These are phyloP conservation scores for Phaffia rhodozyma DNA, from an alignment of 1,284 basidiomycete genomes.

Conservation along the genomic window DNA sequence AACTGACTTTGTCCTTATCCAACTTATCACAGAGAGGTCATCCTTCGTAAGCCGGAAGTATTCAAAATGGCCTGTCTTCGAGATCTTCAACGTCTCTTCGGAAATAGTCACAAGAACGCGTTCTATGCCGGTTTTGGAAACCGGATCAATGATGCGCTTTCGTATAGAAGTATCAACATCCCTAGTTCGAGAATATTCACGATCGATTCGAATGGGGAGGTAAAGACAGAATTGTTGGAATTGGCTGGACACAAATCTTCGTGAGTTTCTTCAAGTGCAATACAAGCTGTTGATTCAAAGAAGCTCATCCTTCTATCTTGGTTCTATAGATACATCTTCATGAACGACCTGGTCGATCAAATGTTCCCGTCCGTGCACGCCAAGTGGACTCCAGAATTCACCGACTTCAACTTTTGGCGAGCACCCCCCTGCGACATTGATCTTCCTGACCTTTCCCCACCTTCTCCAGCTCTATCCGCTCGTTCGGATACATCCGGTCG, in stretches of 20 bases:
- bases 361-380: constrained; percentile 95
- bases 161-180: constrained; percentile 89
- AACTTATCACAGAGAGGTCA: constrained; percentile 60
- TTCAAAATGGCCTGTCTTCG: constrained; percentile 99
- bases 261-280: constrained; percentile 38
- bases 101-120: constrained; percentile 48
- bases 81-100: constrained; percentile 89
- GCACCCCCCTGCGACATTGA: constrained; percentile 55
- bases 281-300: neutral
- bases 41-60: constrained; percentile 95
- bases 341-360: constrained; percentile 97
- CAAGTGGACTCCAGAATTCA: constrained; percentile 78
- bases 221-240: constrained; percentile 94
- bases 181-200: constrained; percentile 94
- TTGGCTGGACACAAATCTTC: constrained; percentile 93
- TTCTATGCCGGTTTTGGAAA: constrained; percentile 99
- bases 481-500: constrained; percentile 71
- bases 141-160: constrained; percentile 92
- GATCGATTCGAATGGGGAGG: constrained; percentile 88
- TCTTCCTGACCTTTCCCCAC: constrained; percentile 79
- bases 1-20: neutral
- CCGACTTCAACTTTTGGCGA: constrained; percentile 97
- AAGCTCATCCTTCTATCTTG: neutral
- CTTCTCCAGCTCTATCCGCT: constrained; percentile 83
- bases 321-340: constrained; percentile 37